Conservation (phyloP, 2,329 filamentous ascomycete species). For the Nannizziopsis barbatae region DNA sequence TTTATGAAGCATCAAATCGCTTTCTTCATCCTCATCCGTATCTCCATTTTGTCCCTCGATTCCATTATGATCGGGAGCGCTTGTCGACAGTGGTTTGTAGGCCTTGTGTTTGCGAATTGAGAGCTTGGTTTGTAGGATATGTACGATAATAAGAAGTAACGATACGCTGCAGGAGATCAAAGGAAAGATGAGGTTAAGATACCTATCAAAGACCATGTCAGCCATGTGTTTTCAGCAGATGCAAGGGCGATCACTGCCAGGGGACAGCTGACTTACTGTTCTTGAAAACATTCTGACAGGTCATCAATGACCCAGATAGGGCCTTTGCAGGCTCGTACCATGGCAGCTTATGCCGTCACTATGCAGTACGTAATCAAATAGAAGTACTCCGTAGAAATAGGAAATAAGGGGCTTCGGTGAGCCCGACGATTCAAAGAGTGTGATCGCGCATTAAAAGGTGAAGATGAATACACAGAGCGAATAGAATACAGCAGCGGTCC, state of each 20-base stretch:
- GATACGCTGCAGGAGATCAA: constrained; percentile 60
- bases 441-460: too few relatives aligned
- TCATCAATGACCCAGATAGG: constrained; percentile 52
- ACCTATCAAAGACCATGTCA: constrained; percentile 25
- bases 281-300: constrained; percentile 51
- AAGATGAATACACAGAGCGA: too few relatives aligned
- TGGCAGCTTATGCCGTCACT: constrained; percentile 20
- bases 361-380: not conserved
- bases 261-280: constrained; percentile 32
- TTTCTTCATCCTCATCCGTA: constrained; percentile 43
- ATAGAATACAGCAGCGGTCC: too few relatives aligned
- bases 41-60: constrained; percentile 44
- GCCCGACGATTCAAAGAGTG: not conserved
- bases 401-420: not conserved
- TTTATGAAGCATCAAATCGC: constrained; percentile 44
- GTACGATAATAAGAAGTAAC: constrained; percentile 51
- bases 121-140: constrained; percentile 45
- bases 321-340: constrained; percentile 48
- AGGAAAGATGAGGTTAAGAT: constrained; percentile 70
- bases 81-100: constrained; percentile 44
- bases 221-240: not conserved
- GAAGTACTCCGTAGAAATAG: not conserved
- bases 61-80: constrained; percentile 46
- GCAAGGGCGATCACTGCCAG: not conserved
- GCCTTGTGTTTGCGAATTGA: constrained; percentile 44